These are phyloP conservation scores for Pelagomonas calceolata DNA, from an alignment of 108 stramenopile genomes.

Conservation along the genomic window DNA sequence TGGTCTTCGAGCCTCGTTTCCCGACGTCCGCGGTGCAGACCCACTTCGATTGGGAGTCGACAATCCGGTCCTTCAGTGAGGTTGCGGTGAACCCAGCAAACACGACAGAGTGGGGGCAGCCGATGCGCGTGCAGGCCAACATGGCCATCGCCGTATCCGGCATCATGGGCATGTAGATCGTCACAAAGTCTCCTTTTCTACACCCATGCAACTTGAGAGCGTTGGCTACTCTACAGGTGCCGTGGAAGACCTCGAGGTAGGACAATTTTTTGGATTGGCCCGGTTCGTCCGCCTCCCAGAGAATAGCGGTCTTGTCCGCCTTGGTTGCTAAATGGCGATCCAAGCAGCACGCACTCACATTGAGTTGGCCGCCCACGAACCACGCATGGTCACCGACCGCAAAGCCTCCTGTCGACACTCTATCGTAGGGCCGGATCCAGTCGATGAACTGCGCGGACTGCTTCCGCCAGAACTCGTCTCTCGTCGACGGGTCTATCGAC, in stretches of 20 bases:
- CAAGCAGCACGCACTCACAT: conserved; percentile 42
- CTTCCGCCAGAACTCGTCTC: conserved; percentile 5
- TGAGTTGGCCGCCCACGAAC: conserved; percentile 47
- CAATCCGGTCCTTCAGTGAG: conserved; percentile 76
- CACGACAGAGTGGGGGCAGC: conserved; percentile 89
- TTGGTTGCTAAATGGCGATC: conserved; percentile 36
- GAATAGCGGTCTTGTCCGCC: conserved; percentile 59
- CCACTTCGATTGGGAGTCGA: conserved; percentile 63
- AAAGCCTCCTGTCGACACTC: conserved; percentile 1
- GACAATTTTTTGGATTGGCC: conserved; percentile 53
- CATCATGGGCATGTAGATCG: conserved; percentile 98
- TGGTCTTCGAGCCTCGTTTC: conserved; percentile 51
- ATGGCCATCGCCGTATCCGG: conserved; percentile 89
- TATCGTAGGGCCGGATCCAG: conserved; percentile 1
- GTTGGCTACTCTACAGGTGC: conserved; percentile 78
- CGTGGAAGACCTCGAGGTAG: conserved; percentile 52
- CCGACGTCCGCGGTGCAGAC: conserved; percentile 76
- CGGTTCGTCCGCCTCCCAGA: conserved; percentile 80
- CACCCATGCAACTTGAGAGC: conserved; percentile 66
- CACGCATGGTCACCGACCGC: conserved; percentile 39
- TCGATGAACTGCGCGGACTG: neutral
- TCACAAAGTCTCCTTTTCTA: conserved; percentile 81
- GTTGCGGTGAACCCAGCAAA: conserved; percentile 93
- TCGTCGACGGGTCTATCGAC: neutral
- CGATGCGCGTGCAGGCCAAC: conserved; percentile 93